Evolutionary conservation across 2,329 filamentous ascomycete genomes (phyloP), one percentile per base, ranked within the genome.

Genomic region (Venturia effusa): DNA sequence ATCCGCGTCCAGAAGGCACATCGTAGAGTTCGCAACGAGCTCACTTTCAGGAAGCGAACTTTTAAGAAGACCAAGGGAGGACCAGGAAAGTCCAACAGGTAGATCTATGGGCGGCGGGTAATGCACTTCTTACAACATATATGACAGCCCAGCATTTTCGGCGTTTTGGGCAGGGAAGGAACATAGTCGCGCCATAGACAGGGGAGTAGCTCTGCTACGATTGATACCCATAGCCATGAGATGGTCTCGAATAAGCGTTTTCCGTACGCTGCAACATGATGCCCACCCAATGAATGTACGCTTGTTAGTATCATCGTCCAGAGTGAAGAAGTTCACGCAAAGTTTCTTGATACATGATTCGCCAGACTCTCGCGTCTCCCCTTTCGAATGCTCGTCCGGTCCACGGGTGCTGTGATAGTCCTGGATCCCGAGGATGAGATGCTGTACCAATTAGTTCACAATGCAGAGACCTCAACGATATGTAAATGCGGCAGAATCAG

Each of bases 11-110:
- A 64, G 37, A 64, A 64, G 39, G 37, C 51, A 27, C 62, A 64
- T 61, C 51, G 62, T n/a, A 64, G 59, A 51, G 54, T 37, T n/a
- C 34, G 51, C 24, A 64, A 64, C 62, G 51, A 64, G 32, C 62
- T 64, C 19, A 30, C 54, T 34, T 64, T 64, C 62, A 55, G 34
- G 34, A 63, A 57, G 24, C 40, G 39, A 32, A n/a, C 32, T 0
- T 48, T 48, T 7, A 62, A 48, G 60, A 45, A 51, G 41, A 48
- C 41, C 6, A 62, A 48, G 60, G 60, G 51, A 57, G 51, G 51
- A 34, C 51, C 51, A 5, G 51, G 51, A 15, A 57, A 57, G 30
- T 57, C 51, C 27, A 57, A 57, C 51, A 57, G 51, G 24, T 57
- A 57, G 51, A 34, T 55, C 4, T 34, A 19, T 55, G 30, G 51